phyloP scores from a whole-genome alignment of 768 basidiomycete species.

The Russula brevipes region DNA sequence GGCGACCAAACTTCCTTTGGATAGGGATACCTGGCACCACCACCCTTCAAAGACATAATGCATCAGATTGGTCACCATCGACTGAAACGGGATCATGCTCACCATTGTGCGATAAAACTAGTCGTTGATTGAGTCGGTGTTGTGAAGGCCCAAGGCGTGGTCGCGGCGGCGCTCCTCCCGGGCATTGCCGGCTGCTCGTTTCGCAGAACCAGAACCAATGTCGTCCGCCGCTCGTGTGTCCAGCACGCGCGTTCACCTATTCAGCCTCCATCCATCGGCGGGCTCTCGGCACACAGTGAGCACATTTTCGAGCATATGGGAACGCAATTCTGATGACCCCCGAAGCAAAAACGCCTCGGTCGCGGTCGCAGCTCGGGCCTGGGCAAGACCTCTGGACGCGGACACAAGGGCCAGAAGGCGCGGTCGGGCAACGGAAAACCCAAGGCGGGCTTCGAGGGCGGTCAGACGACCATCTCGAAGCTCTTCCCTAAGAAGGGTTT shows the following conservation, averaged over 20 bases:
- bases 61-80: not conserved
- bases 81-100: not conserved
- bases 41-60: conserved; percentile 47
- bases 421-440: conserved; percentile 83
- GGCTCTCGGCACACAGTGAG: conserved; percentile 66
- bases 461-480: conserved; percentile 90
- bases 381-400: conserved; percentile 89
- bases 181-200: conserved; percentile 12
- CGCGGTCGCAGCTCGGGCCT: conserved; percentile 88
- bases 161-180: not conserved
- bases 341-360: conserved; percentile 89
- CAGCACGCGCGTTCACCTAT: conserved; percentile 54
- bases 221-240: conserved; percentile 36
- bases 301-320: conserved; percentile 10
- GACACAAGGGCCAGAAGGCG: conserved; percentile 94
- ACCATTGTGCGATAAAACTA: conserved; percentile 14
- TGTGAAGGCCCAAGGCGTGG: not conserved
- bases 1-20: conserved; percentile 96
- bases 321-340: not conserved
- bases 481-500: conserved; percentile 93
- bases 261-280: conserved; percentile 64
- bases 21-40: conserved; percentile 84
- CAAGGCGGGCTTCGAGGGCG: conserved; percentile 86
- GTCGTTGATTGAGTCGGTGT: not conserved
- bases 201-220: conserved; percentile 19